Conservation (phyloP, 2,329 filamentous ascomycete genomes). For the Epichloe sibirici region DNA sequence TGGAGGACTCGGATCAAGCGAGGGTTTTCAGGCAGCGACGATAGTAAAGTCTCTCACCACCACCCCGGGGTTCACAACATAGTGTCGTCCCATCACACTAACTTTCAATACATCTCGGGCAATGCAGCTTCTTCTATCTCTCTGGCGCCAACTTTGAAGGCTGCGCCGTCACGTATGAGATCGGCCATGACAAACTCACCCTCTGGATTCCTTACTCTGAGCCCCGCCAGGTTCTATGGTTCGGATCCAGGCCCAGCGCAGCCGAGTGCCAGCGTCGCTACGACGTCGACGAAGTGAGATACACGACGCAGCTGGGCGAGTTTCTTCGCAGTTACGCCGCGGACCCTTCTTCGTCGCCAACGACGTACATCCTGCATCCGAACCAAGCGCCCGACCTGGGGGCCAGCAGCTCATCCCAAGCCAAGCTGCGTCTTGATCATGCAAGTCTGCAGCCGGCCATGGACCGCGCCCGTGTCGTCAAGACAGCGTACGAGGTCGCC, state of each 20-base stretch:
- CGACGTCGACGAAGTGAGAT: conserved; percentile 61
- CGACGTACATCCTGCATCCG: conserved; percentile 34
- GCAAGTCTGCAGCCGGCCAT: conserved; percentile 55
- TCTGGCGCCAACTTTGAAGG: conserved; percentile 41
- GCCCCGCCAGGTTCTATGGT: conserved; percentile 48
- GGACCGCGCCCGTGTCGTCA: conserved; percentile 68
- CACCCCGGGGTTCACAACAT: too few relatives aligned
- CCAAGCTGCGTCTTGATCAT: conserved; percentile 31
- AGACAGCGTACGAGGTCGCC: conserved; percentile 74
- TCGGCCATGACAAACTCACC: conserved; percentile 47
- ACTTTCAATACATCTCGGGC: neutral
- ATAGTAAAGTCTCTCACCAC: conserved; percentile 32
- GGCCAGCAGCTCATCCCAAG: neutral
- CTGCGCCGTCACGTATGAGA: conserved; percentile 45
- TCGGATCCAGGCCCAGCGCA: conserved; percentile 45
- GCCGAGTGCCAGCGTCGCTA: conserved; percentile 49
- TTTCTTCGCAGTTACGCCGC: conserved; percentile 28
- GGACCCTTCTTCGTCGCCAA: conserved; percentile 27
- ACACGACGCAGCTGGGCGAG: conserved; percentile 39
- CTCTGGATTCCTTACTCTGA: conserved; percentile 65
- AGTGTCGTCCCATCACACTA: neutral
- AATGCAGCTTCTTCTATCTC: conserved; percentile 44
- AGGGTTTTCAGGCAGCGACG: conserved; percentile 44
- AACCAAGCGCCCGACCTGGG: conserved; percentile 24
- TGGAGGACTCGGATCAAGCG: conserved; percentile 47